Conservation (phyloP, 2,329 filamentous ascomycete species). For the Microdochium paspali region DNA sequence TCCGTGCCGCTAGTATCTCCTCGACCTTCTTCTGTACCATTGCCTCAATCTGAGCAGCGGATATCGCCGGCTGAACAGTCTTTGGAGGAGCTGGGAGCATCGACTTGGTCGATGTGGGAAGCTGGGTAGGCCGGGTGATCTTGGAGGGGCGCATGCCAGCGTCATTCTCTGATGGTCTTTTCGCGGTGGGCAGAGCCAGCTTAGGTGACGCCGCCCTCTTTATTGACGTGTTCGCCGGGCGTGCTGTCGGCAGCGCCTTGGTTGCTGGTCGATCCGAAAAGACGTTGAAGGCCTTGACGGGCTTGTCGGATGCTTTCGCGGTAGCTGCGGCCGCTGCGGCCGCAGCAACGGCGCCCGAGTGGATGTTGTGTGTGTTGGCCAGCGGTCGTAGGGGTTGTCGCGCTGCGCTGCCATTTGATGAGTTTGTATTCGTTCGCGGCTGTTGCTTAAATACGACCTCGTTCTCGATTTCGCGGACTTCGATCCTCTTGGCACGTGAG, state of each 20-base stretch:
- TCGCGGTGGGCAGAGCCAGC: slow-evolving; percentile 19
- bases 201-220: slow-evolving; percentile 14
- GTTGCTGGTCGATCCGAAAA: slow-evolving; percentile 60
- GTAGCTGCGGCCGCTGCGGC: slow-evolving; percentile 39
- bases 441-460: slow-evolving; percentile 79
- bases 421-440: slow-evolving; percentile 40
- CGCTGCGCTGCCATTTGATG: slow-evolving; percentile 26
- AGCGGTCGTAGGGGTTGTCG: slow-evolving; percentile 76
- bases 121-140: slow-evolving; percentile 25
- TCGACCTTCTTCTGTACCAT: slow-evolving; percentile 88
- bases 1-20: slow-evolving; percentile 75
- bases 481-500: slow-evolving; percentile 91
- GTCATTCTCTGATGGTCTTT: slow-evolving; percentile 33
- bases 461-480: slow-evolving; percentile 91
- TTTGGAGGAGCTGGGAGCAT: background rate
- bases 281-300: slow-evolving; percentile 76
- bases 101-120: background rate
- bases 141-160: slow-evolving; percentile 36
- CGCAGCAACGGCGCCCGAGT: slow-evolving; percentile 44
- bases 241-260: slow-evolving; percentile 5
- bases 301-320: slow-evolving; percentile 49
- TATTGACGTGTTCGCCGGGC: slow-evolving; percentile 7
- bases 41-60: slow-evolving; percentile 72
- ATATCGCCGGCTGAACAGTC: slow-evolving; percentile 30
- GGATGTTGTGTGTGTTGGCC: slow-evolving; percentile 65